Evolutionary conservation across 192 early-diverging fungal species (phyloP).

Genomic region (Phycomyces nitens): DNA sequence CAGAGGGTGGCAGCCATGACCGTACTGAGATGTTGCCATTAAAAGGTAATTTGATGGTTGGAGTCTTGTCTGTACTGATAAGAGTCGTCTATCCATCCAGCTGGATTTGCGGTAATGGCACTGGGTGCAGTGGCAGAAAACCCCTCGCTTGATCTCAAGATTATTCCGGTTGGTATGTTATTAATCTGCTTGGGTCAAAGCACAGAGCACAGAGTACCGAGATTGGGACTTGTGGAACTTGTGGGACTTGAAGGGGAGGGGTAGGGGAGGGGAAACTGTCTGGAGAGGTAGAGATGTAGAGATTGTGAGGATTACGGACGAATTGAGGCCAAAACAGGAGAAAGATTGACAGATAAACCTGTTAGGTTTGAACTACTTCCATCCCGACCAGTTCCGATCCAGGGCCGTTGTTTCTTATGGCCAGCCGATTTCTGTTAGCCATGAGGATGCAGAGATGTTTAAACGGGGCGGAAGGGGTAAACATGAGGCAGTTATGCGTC

Average conservation of each 20-base stretch:
- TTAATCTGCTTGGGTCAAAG: too few relatives aligned
- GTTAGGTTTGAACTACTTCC: slow-evolving; percentile 87
- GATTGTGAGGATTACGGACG: too few relatives aligned
- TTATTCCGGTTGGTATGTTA: slow-evolving; percentile 68
- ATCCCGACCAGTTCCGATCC: slow-evolving; percentile 90
- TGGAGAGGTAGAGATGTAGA: too few relatives aligned
- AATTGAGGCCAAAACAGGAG: too few relatives aligned
- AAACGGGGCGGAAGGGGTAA: slow-evolving; percentile 76
- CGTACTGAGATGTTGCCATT: slow-evolving; percentile 90
- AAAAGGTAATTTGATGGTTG: slow-evolving; percentile 58
- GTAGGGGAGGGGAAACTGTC: too few relatives aligned
- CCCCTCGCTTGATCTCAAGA: slow-evolving; percentile 79
- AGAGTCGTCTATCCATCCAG: slow-evolving; percentile 25
- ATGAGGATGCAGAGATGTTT: slow-evolving; percentile 78
- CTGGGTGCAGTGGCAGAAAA: slow-evolving; percentile 83
- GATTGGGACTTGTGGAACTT: too few relatives aligned
- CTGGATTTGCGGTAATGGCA: slow-evolving; percentile 75
- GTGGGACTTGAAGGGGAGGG: too few relatives aligned
- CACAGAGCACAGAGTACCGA: too few relatives aligned
- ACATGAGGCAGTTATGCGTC: slow-evolving; percentile 69
- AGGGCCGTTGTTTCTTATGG: slow-evolving; percentile 96
- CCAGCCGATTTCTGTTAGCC: slow-evolving; percentile 76
- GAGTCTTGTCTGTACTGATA: too few relatives aligned
- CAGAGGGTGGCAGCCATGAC: slow-evolving; percentile 96
- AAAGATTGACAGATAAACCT: too few relatives aligned